Evolutionary conservation across 2,329 filamentous ascomycete genomes (phyloP).

Genomic region (Blastomyces percursus): DNA sequence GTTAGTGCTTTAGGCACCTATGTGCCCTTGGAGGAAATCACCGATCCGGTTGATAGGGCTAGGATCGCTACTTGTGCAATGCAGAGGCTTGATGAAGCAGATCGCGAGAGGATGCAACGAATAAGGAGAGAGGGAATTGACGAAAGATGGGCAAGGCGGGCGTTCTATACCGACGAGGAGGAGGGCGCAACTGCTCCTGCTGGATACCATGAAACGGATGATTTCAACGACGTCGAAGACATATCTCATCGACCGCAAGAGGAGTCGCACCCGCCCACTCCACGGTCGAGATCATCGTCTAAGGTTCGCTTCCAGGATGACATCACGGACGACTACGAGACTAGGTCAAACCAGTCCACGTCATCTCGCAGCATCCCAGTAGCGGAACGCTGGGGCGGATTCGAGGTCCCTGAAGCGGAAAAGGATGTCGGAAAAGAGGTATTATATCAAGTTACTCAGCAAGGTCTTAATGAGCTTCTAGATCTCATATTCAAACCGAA

Average conservation of each 20-base stretch:
- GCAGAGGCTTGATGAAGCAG: conserved; percentile 31
- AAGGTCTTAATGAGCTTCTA: conserved; percentile 85
- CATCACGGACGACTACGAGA: conserved; percentile 51
- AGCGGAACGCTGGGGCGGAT: conserved; percentile 61
- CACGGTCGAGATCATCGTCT: conserved; percentile 61
- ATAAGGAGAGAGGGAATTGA: conserved; percentile 40
- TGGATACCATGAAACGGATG: conserved; percentile 41
- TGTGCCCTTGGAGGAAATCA: conserved; percentile 34
- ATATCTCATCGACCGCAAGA: conserved; percentile 14
- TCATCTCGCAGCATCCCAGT: conserved; percentile 59
- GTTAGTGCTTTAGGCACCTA: conserved; percentile 33
- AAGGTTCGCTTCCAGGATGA: conserved; percentile 70
- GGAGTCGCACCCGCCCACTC: conserved; percentile 34
- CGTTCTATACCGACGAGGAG: conserved; percentile 78
- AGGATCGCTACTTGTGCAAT: conserved; percentile 30
- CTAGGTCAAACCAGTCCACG: conserved; percentile 58
- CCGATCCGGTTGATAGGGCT: conserved; percentile 32
- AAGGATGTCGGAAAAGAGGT: conserved; percentile 77
- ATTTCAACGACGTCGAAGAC: conserved; percentile 46
- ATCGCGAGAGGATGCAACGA: conserved; percentile 28
- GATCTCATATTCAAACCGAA: conserved; percentile 73
- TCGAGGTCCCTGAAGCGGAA: conserved; percentile 70
- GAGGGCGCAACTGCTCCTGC: conserved; percentile 58
- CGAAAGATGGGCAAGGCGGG: conserved; percentile 63
- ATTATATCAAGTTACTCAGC: conserved; percentile 80